phyloP scores from a whole-genome alignment of 106 monocot genomes.

The Dendrobium chrysotoxum region DNA sequence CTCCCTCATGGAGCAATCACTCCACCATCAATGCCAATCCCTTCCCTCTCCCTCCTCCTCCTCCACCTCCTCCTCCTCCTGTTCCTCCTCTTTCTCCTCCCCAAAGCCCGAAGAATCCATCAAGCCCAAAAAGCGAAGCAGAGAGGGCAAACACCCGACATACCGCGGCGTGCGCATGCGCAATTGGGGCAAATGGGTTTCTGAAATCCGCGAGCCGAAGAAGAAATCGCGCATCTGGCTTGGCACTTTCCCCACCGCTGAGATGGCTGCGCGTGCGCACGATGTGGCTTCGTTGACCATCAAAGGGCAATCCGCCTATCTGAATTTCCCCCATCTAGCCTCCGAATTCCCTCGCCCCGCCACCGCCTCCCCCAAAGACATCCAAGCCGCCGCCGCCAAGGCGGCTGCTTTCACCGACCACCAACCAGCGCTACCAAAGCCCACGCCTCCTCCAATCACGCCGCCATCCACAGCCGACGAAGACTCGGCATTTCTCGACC shows the following conservation, averaged over 20 bases:
- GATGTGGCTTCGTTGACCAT: conserved; percentile 76
- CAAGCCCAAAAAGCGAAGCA: conserved; percentile 15
- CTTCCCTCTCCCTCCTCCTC: conserved; percentile 12
- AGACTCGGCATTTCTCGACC: conserved; percentile 37
- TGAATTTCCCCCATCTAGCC: conserved; percentile 75
- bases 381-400: conserved; percentile 61
- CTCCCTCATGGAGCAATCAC: conserved; percentile 7
- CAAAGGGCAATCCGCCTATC: conserved; percentile 58
- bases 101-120: neutral
- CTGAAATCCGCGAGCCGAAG: conserved; percentile 77
- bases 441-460: neutral
- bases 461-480: conserved; percentile 1
- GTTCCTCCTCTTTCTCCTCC: neutral
- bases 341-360: conserved; percentile 53
- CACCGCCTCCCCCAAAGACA: conserved; percentile 60
- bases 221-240: conserved; percentile 93
- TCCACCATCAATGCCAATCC: neutral
- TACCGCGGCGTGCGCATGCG: conserved; percentile 83
- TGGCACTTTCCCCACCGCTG: conserved; percentile 71
- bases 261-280: conserved; percentile 90
- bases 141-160: conserved; percentile 37
- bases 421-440: neutral
- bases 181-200: conserved; percentile 88
- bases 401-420: conserved; percentile 36
- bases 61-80: conserved; percentile 11